Conservation (phyloP, 2,329 filamentous ascomycete species). For the Botrytis squamosa region DNA sequence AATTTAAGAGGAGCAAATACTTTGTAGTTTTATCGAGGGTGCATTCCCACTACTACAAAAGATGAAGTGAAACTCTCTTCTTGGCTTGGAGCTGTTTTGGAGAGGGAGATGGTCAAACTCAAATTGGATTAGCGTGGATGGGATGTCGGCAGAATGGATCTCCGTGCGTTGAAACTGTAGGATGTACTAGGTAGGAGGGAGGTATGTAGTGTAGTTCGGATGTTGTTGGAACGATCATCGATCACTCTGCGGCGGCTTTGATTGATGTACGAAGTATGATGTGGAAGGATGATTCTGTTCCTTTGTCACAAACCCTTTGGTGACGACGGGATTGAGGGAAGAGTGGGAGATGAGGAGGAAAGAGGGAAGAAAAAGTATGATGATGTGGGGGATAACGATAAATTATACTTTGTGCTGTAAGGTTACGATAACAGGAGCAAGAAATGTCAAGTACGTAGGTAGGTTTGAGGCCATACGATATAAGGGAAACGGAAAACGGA, state of each 20-base stretch:
- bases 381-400: background rate
- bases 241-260: slow-evolving; percentile 8
- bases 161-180: background rate
- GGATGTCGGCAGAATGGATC: background rate
- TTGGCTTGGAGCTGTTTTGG: slow-evolving; percentile 10
- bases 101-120: background rate
- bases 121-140: background rate
- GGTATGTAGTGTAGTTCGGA: background rate
- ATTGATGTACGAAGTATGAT: background rate
- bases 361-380: background rate
- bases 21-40: background rate
- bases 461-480: background rate
- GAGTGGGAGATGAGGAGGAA: background rate
- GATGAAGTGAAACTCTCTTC: slow-evolving; percentile 11
- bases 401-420: background rate
- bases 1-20: background rate
- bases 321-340: background rate
- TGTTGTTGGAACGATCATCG: background rate
- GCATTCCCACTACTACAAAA: slow-evolving; percentile 4
- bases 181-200: background rate
- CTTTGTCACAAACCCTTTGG: background rate
- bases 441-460: background rate
- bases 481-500: background rate
- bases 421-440: background rate
- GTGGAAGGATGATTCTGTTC: background rate